phyloP scores from a whole-genome alignment of 2,329 filamentous ascomycete species.

The Penicillium sp. region DNA sequence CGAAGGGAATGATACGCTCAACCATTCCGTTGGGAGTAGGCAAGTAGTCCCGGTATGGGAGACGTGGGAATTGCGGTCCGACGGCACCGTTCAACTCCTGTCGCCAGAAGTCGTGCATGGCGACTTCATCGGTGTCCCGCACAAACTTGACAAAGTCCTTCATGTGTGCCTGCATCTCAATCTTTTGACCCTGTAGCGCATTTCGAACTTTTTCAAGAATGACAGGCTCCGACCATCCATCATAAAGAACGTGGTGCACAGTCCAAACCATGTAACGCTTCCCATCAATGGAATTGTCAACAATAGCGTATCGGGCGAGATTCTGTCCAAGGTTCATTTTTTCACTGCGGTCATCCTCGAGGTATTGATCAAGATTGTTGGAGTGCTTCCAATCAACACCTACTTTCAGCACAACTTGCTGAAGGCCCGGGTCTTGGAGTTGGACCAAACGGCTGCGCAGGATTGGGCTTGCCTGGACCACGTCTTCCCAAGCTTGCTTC shows the following conservation, averaged over 20 bases:
- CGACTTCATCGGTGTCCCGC: conserved; percentile 45
- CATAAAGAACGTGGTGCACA: conserved; percentile 57
- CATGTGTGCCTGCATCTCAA: conserved; percentile 39
- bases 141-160: conserved; percentile 56
- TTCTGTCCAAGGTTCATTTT: conserved; percentile 41
- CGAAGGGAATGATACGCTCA: conserved; percentile 46
- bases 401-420: conserved; percentile 44
- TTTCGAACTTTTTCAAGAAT: conserved; percentile 41
- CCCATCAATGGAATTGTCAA: conserved; percentile 28
- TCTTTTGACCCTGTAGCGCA: conserved; percentile 26
- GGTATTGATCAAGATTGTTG: conserved; percentile 31
- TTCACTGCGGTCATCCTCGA: conserved; percentile 31
- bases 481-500: conserved; percentile 50
- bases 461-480: conserved; percentile 47
- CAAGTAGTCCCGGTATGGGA: conserved; percentile 54
- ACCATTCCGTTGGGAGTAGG: conserved; percentile 50
- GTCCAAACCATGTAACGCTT: conserved; percentile 53
- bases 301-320: conserved; percentile 43
- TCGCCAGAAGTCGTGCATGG: conserved; percentile 54
- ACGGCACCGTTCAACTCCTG: conserved; percentile 50
- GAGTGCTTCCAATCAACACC: conserved; percentile 37
- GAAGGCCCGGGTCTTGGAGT: conserved; percentile 38
- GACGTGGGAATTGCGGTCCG: conserved; percentile 54
- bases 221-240: conserved; percentile 51
- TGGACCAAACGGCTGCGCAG: conserved; percentile 52